Evolutionary conservation across 371 early-diverging fungal species (phyloP), one percentile per base, ranked within the genome.

Genomic region (Modicella reniformis): DNA sequence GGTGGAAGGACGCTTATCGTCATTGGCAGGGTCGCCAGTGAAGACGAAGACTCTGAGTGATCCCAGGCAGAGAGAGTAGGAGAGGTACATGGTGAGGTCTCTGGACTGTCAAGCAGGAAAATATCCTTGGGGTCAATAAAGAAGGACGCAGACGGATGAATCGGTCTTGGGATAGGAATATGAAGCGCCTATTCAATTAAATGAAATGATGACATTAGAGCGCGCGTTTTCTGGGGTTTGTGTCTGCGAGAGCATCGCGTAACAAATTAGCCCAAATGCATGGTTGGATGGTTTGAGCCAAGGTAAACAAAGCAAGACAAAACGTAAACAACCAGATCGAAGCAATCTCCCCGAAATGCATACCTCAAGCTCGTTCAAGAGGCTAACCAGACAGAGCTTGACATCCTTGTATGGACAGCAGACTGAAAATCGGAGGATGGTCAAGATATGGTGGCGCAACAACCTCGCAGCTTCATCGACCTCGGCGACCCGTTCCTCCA

Each of bases 401-500:
- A 90, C 89, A 66, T 90, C 90, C 47, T 75, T 71, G 68, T 84
- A 88, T 0, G 90, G 90, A 56, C 90, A 90, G 28, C 83, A 86
- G 21, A 81, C 33, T 8, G 88, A 80, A 19, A 90, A 67, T 30
- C 90, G 80, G 21, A 90, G 66, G 37, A 90, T 84, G 15, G 89
- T 87, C 54, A 88, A 51, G 37, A 88, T 67, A 58, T 85, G 75
- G 40, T 75, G 75, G 50, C 75, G 75, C 58, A 75, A 63, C 12
- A 75, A 49, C 32, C 75, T 65, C 10, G 75, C 75, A 17, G 75
- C 70, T 44, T 75, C 75, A 50, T 75, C 75, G 6, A 75, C 75
- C 54, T 75, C 75, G 0, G 75, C 75, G 10, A 70, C 75, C 25
- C 75, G 75, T 50, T 75, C 70, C 33, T 75, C 75, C 70, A 70